These are phyloP conservation scores for Phytophthora podocarpi DNA, from an alignment of 352 stramenopile genomes.

Conservation along the genomic window DNA sequence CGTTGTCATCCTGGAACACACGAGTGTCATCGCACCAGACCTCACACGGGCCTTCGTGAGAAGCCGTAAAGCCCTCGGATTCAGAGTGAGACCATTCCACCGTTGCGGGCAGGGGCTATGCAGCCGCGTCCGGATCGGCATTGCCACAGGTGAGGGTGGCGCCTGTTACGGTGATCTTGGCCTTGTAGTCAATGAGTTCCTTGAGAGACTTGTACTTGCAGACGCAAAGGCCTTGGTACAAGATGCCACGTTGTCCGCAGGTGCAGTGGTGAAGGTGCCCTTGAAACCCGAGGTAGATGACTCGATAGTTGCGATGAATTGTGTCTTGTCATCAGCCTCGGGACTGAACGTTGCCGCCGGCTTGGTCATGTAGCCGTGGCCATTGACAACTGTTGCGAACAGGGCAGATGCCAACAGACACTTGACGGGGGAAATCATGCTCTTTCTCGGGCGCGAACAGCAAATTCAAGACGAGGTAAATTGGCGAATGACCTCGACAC, in stretches of 20 bases:
- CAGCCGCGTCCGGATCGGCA: slow-evolving; percentile 12
- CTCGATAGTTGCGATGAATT: slow-evolving; percentile 39
- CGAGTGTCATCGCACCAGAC: slow-evolving; percentile 45
- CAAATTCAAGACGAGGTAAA: slow-evolving; percentile 5
- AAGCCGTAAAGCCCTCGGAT: slow-evolving; percentile 33
- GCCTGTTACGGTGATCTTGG: slow-evolving; percentile 21
- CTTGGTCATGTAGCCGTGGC: slow-evolving; percentile 30
- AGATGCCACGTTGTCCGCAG: slow-evolving; percentile 26
- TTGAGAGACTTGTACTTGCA: slow-evolving; percentile 30
- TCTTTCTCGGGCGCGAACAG: slow-evolving; percentile 2
- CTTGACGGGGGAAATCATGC: slow-evolving; percentile 16
- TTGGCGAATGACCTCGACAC: slow-evolving; percentile 10
- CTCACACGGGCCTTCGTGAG: slow-evolving; percentile 49
- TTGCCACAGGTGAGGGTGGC: slow-evolving; percentile 28
- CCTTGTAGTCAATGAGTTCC: slow-evolving; percentile 19
- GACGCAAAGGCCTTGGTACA: slow-evolving; percentile 27
- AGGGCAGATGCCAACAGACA: slow-evolving; percentile 12
- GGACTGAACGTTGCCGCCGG: slow-evolving; percentile 19
- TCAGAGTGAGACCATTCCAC: slow-evolving; percentile 31
- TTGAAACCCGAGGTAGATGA: slow-evolving; percentile 20
- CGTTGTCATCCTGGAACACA: slow-evolving; percentile 23
- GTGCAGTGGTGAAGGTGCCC: slow-evolving; percentile 23
- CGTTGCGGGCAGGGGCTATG: slow-evolving; percentile 22
- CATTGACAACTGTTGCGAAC: slow-evolving; percentile 9
- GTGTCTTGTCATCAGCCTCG: slow-evolving; percentile 17